Conservation (phyloP, 2,329 filamentous ascomycete species). For the Fusarium incarnatum region DNA sequence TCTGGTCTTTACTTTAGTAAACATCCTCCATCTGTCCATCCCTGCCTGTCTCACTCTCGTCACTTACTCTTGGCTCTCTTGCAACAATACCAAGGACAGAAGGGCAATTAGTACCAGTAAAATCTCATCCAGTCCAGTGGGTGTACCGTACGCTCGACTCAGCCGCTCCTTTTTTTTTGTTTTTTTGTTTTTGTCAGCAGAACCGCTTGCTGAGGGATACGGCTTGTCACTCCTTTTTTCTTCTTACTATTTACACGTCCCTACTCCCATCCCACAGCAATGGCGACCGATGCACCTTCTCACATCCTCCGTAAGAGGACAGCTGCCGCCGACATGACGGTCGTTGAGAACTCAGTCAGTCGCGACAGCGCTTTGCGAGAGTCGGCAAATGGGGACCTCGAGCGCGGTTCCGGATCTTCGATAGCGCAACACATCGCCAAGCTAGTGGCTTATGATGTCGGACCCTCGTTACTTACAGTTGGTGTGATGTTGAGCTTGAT, state of each 20-base stretch:
- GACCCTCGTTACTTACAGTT: constrained; percentile 63
- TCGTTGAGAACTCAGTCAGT: constrained; percentile 18
- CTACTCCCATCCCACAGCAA: constrained; percentile 16
- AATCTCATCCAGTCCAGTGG: neutral
- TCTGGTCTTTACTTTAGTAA: neutral
- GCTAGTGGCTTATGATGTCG: constrained; percentile 40
- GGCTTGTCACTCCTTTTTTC: constrained; percentile 10
- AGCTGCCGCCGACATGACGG: constrained; percentile 41
- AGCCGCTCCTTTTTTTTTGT: constrained; percentile 5
- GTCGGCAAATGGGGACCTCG: constrained; percentile 20
- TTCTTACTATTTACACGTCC: constrained; percentile 21
- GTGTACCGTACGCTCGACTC: constrained; percentile 6
- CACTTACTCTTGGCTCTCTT: constrained; percentile 24
- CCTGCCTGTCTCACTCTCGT: neutral
- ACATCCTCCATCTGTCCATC: neutral
- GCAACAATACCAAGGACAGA: constrained; percentile 29
- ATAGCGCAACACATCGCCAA: constrained; percentile 41
- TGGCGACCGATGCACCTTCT: constrained; percentile 30
- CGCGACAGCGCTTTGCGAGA: constrained; percentile 22
- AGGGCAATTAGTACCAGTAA: neutral
- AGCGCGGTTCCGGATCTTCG: constrained; percentile 29
- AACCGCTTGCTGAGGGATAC: constrained; percentile 27
- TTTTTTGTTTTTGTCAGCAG: constrained; percentile 34
- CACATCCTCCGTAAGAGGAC: constrained; percentile 40
- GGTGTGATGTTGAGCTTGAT: constrained; percentile 83